A percentile compares a stretch with the other conserved stretches of the same genome.
Evolutionary conservation across 179 eudicot genomes (phyloP).

Genomic region (Corrigiola litoralis): DNA sequence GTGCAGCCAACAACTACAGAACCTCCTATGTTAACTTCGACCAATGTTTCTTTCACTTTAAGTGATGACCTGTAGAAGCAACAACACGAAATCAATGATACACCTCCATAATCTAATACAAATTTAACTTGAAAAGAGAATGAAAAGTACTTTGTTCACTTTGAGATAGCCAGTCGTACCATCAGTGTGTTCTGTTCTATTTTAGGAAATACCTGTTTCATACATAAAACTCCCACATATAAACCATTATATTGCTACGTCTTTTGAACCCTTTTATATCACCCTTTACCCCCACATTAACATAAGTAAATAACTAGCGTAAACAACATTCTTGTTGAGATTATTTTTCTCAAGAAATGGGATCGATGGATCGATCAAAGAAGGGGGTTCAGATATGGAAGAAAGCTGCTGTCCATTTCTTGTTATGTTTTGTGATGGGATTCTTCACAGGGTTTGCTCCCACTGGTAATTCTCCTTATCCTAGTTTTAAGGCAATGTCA

Average conservation of each 20-base stretch:
- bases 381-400: conserved; percentile 62
- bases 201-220: neutral
- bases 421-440: conserved; percentile 78
- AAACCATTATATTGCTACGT: conserved; percentile 12
- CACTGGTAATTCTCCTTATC: conserved; percentile 36
- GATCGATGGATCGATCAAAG: conserved; percentile 59
- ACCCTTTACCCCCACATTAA: neutral
- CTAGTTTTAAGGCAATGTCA: neutral
- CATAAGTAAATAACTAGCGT: neutral
- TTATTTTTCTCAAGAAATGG: conserved; percentile 31
- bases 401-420: conserved; percentile 69
- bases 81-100: conserved; percentile 28
- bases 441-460: conserved; percentile 87
- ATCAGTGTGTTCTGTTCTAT: conserved; percentile 12
- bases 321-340: neutral
- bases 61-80: conserved; percentile 51
- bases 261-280: conserved; percentile 14
- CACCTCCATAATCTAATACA: conserved; percentile 18
- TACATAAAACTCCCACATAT: conserved; percentile 15
- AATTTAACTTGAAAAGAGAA: neutral
- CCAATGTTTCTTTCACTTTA: conserved; percentile 47
- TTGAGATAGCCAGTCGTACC: conserved; percentile 37
- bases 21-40: neutral
- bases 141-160: conserved; percentile 10
- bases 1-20: conserved; percentile 28